A percentile compares a stretch with the other conserved stretches of the same genome.
These are phyloP conservation scores for Ogataea ramenticola DNA, from an alignment of 805 yeast genomes.

Conservation along the genomic window DNA sequence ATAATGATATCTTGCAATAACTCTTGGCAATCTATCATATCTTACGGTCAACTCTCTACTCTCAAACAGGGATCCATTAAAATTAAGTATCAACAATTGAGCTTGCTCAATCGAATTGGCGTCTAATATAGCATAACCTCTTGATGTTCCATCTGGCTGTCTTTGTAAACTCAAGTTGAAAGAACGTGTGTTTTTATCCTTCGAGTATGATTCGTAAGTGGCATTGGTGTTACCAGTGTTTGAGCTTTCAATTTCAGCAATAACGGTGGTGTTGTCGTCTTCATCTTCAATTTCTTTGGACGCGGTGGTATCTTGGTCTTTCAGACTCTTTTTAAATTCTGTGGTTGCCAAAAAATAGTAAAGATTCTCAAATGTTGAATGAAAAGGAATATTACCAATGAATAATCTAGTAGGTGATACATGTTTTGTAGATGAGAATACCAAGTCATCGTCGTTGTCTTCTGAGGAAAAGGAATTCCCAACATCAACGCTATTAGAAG, in stretches of 20 bases:
- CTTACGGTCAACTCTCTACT: conserved; percentile 58
- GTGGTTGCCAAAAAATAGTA: conserved; percentile 15
- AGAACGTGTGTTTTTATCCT: background rate
- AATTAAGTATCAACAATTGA: conserved; percentile 36
- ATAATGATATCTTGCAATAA: conserved; percentile 13
- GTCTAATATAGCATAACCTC: conserved; percentile 62
- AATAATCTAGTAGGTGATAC: conserved; percentile 40
- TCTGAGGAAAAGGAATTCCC: too few relatives aligned
- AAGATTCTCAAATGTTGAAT: conserved; percentile 30
- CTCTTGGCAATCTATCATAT: conserved; percentile 46
- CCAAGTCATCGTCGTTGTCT: conserved; percentile 19
- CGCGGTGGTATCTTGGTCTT: background rate
- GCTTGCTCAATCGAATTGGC: conserved; percentile 42
- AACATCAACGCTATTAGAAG: too few relatives aligned
- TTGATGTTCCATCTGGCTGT: conserved; percentile 32
- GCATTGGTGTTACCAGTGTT: too few relatives aligned
- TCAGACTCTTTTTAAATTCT: background rate
- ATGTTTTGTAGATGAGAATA: conserved; percentile 21
- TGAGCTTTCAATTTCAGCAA: too few relatives aligned
- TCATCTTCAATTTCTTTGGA: too few relatives aligned
- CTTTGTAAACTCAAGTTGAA: conserved; percentile 23
- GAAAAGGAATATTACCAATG: conserved; percentile 50
- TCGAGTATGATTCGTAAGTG: too few relatives aligned
- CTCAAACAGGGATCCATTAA: conserved; percentile 48
- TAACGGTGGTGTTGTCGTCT: background rate